A percentile compares a stretch with the other conserved stretches of the same genome.
Evolutionary conservation across 257 asterid genomes (phyloP).

Genomic region (Lycium barbarum): DNA sequence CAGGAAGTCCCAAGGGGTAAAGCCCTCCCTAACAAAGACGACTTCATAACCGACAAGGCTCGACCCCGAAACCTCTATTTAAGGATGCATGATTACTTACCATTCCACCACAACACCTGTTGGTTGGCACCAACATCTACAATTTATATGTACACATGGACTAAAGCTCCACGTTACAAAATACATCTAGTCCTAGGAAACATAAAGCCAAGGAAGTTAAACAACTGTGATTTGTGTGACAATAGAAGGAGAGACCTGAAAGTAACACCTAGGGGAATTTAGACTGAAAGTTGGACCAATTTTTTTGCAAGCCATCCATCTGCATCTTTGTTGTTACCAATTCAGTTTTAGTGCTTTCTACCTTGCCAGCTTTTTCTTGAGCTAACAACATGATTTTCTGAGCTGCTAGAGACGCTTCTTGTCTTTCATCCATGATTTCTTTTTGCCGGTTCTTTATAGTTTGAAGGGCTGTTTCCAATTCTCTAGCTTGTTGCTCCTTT

Average conservation of each 20-base stretch:
- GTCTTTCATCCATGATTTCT: slow-evolving; percentile 17
- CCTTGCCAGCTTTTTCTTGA: slow-evolving; percentile 24
- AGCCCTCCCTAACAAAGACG: too few relatives aligned
- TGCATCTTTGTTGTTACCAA: neutral
- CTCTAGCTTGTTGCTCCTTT: neutral
- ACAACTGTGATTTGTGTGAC: neutral
- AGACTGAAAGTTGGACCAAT: slow-evolving; percentile 17
- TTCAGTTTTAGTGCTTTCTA: neutral
- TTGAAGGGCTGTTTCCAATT: neutral
- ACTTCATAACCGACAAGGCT: too few relatives aligned
- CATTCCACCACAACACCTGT: neutral
- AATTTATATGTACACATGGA: neutral
- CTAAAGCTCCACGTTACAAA: neutral
- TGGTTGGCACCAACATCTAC: neutral
- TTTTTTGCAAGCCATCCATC: neutral
- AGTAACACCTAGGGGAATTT: neutral
- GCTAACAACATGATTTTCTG: slow-evolving; percentile 13
- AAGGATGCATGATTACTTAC: too few relatives aligned
- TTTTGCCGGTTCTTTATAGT: neutral
- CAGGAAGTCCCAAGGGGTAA: too few relatives aligned
- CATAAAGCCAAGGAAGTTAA: neutral
- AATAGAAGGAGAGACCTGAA: too few relatives aligned
- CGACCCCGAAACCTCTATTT: too few relatives aligned
- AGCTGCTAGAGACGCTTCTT: slow-evolving; percentile 3
- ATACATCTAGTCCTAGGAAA: neutral